Evolutionary conservation across 1,284 basidiomycete species (phyloP).

Genomic region (Paramarasmius palmivorus): DNA sequence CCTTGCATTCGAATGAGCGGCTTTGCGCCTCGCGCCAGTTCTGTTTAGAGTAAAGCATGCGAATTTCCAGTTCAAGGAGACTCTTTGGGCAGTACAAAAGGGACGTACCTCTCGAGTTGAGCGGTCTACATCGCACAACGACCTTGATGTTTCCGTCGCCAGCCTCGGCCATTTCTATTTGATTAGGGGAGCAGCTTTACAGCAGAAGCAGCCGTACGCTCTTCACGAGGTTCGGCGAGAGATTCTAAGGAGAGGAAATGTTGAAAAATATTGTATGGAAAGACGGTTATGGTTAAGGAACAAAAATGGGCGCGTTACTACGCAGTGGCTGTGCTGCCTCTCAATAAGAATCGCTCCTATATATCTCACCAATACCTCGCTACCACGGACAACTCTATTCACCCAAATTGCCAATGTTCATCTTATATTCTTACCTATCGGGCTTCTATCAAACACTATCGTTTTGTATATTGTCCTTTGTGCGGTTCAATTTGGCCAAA

Average conservation of each 20-base stretch:
- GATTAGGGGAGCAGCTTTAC: constrained; percentile 3
- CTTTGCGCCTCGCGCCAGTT: constrained; percentile 89
- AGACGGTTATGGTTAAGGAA: too few relatives aligned
- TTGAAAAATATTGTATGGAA: background rate
- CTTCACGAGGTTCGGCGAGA: background rate
- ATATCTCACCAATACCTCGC: too few relatives aligned
- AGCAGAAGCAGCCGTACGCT: background rate
- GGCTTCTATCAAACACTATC: too few relatives aligned
- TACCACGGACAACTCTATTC: too few relatives aligned
- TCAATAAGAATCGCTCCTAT: too few relatives aligned
- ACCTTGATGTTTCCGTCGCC: constrained; percentile 91
- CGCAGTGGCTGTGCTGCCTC: too few relatives aligned
- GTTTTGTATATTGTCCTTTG: too few relatives aligned
- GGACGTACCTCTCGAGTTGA: constrained; percentile 85
- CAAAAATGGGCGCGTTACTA: too few relatives aligned
- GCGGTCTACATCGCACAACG: constrained; percentile 93
- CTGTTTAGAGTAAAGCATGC: constrained; percentile 29
- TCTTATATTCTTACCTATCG: too few relatives aligned
- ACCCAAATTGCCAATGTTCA: too few relatives aligned
- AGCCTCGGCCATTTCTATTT: constrained; percentile 42
- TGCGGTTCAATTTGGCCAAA: too few relatives aligned
- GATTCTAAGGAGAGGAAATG: background rate
- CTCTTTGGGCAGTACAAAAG: background rate
- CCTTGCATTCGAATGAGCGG: constrained; percentile 91
- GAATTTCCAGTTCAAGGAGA: constrained; percentile 1